These are phyloP conservation scores for Gypsophila paniculata DNA, from an alignment of 179 eudicot genomes.

Conservation along the genomic window DNA sequence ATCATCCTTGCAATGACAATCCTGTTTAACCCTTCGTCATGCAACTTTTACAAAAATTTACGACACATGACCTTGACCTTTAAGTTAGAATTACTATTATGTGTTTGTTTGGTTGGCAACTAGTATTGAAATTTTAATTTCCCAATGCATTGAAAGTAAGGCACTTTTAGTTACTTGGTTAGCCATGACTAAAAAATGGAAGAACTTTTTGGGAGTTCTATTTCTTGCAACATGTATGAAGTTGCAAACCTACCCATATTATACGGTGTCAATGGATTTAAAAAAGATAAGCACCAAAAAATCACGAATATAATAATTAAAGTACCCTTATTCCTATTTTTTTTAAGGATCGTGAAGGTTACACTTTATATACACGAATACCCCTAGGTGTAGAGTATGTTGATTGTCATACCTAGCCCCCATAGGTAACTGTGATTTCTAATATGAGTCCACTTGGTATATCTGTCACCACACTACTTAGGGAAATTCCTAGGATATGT, in stretches of 20 bases:
- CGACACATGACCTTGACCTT: neutral
- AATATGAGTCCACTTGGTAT: neutral
- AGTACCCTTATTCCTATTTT: neutral
- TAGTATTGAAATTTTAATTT: too few species aligned
- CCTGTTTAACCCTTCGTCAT: neutral
- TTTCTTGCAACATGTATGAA: neutral
- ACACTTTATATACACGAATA: neutral
- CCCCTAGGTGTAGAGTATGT: neutral
- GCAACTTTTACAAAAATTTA: neutral
- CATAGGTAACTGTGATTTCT: neutral
- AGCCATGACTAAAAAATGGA: neutral
- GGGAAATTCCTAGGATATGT: conserved; percentile 4
- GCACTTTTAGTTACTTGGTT: neutral
- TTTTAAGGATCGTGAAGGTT: neutral
- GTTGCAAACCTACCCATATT: neutral
- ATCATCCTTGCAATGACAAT: neutral
- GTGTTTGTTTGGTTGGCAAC: neutral
- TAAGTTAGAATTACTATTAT: too few species aligned
- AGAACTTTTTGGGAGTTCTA: neutral
- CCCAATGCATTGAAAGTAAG: neutral
- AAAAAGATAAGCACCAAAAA: neutral
- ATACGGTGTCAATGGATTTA: neutral
- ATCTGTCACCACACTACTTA: neutral
- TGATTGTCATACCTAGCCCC: neutral
- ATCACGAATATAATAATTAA: neutral